Base-by-base conservation (phyloP, 2,329 filamentous ascomycete genomes). In the Sclerotinia borealis region DNA sequence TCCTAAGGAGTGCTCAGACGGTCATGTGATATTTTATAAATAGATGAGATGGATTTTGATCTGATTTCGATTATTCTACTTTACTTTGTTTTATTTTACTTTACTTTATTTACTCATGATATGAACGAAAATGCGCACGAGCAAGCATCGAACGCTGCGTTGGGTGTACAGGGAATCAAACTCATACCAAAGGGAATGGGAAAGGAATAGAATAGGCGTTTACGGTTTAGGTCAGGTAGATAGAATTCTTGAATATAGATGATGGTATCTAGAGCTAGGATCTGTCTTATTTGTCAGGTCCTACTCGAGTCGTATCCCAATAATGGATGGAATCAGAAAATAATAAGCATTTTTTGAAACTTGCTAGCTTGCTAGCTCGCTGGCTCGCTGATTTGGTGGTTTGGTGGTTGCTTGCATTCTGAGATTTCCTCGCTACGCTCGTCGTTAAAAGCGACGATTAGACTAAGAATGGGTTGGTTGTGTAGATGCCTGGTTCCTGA, bases 171-270 rank as follows among this genome's bases (percentile, higher is more conserved):
- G 25, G 54, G n/a, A 31, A 31, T 17, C 39, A 54, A 8, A 45
- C 19, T 17, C 39, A 54, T 4, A 45, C 19, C 27, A 56, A 7
- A 19, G 13, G 39, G 54, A 36, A 27, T 17, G 11, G 39, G 54
- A 36, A 27, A 7, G 11, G 17, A 43, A 43, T n/a, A 37, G 11
- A 43, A 31, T n/a, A 1, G 54, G 54, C 39, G 54, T 58, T 43
- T 25, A 34, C 11, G 43, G 43, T 47, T 1, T 17, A 47, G 43
- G 22, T 25, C n/a, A 13, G 49, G 49, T 36, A 11, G 17, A 45
- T 36, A 41, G 39, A 34, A 34, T 25, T 58, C 29, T 58, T 58
- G 54, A 58, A 58, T 58, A 58, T n/a, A n/a, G n/a, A n/a, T n/a
- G n/a, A n/a, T 25, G 27, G 9, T 31, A 34, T 43, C n/a, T 51